A percentile compares a stretch with the other conserved stretches of the same genome.
These are phyloP conservation scores for Blakeslea trispora DNA, from an alignment of 371 early-diverging fungal species.

Conservation along the genomic window DNA sequence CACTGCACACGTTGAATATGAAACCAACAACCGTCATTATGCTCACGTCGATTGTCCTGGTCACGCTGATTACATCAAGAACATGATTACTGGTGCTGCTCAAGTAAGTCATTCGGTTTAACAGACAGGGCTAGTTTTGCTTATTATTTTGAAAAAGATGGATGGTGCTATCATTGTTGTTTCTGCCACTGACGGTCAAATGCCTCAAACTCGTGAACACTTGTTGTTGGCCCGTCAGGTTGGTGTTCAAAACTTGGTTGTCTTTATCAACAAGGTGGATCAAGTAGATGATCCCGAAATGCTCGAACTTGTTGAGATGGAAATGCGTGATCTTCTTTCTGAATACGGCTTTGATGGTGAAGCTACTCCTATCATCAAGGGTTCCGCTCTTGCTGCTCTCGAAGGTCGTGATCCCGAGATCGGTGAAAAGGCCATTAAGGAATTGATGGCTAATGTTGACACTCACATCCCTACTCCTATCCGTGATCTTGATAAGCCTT, in stretches of 20 bases:
- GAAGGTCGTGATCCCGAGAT: constrained; percentile 92
- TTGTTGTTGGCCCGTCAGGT: constrained; percentile 96
- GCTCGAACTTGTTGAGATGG: constrained; percentile 98
- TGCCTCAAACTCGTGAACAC: constrained; percentile 98
- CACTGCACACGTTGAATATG: constrained; percentile 96
- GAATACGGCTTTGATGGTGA: constrained; percentile 96
- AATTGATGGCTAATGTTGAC: constrained; percentile 96
- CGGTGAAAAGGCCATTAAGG: constrained; percentile 83
- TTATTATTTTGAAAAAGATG: too few species aligned
- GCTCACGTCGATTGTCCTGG: constrained; percentile 99
- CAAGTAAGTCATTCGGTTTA: constrained; percentile 59
- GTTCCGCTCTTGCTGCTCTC: constrained; percentile 95
- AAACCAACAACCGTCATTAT: constrained; percentile 90
- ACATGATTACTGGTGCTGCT: constrained; percentile 99
- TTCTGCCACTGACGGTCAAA: constrained; percentile 95
- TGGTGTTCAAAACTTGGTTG: constrained; percentile 94
- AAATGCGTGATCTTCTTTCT: constrained; percentile 94
- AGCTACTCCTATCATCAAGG: constrained; percentile 90
- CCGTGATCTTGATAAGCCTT: constrained; percentile 97
- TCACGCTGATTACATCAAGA: constrained; percentile 99
- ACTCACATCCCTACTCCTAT: constrained; percentile 90
- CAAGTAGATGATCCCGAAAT: constrained; percentile 95
- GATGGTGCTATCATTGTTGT: constrained; percentile 99
- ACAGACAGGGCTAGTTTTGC: too few species aligned
- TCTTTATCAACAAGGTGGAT: constrained; percentile 99